A percentile compares a stretch with the other conserved stretches of the same genome.
Evolutionary conservation across 805 yeast species (phyloP).

Genomic region (Yarrowia bubula): DNA sequence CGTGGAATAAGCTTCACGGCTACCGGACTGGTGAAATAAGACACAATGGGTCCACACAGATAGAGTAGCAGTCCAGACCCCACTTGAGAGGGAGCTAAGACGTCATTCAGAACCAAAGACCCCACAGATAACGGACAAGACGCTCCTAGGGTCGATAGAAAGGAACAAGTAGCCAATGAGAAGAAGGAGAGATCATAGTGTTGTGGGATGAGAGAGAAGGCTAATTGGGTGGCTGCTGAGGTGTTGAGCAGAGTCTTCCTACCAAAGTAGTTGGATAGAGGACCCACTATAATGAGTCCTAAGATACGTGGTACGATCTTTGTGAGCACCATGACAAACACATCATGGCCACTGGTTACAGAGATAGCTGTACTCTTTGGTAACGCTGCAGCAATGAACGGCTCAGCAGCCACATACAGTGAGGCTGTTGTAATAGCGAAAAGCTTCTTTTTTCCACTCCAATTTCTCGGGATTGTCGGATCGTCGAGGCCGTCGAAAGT

Average conservation of each 20-base stretch:
- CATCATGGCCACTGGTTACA: not conserved
- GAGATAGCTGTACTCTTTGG: not conserved
- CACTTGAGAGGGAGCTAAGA: not conserved
- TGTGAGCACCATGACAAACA: not conserved
- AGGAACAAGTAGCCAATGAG: not conserved
- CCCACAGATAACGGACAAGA: not conserved
- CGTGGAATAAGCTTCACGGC: not conserved
- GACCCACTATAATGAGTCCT: not conserved
- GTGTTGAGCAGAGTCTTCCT: not conserved
- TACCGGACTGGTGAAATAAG: not conserved
- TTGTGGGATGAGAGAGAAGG: not conserved
- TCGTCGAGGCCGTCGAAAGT: not conserved
- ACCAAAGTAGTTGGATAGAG: not conserved
- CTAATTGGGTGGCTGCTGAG: not conserved
- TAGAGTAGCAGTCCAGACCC: not conserved
- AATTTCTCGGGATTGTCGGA: not conserved
- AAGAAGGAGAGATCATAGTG: not conserved
- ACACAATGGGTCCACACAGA: not conserved
- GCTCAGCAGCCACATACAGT: not conserved
- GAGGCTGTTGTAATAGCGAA: not conserved
- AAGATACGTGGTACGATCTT: not conserved
- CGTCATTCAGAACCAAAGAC: not conserved
- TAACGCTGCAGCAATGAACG: not conserved
- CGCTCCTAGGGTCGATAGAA: not conserved
- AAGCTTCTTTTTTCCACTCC: not conserved